Conservation (phyloP, 106 monocot genomes). For the Narthecium ossifragum region DNA sequence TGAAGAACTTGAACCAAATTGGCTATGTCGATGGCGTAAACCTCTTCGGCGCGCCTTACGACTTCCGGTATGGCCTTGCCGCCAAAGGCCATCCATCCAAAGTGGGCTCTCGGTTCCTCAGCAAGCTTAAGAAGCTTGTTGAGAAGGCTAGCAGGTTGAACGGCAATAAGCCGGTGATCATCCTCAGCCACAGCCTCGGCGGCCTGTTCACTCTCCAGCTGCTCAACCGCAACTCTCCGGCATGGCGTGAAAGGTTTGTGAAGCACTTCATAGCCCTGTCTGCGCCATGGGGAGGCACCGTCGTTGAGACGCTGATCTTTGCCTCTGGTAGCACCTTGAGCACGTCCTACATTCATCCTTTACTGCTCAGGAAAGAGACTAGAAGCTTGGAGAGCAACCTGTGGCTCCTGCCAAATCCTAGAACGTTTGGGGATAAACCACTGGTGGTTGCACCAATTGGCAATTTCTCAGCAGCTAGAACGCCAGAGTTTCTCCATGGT, state of each 20-base stretch:
- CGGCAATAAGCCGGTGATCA: neutral
- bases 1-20: neutral
- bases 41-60: constrained; percentile 13
- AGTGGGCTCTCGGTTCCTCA: constrained; percentile 6
- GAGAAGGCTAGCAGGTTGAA: neutral
- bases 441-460: neutral
- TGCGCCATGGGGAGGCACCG: constrained; percentile 2
- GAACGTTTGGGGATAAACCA: neutral
- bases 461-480: neutral
- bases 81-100: neutral
- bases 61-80: constrained; percentile 12
- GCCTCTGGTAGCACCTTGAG: neutral
- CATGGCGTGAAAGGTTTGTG: constrained; percentile 1
- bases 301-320: neutral
- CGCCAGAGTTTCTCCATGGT: neutral
- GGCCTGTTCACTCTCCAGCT: constrained; percentile 3
- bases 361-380: neutral
- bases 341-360: neutral
- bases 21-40: constrained; percentile 6
- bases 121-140: neutral
- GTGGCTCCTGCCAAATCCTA: neutral
- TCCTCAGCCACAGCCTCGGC: constrained; percentile 10
- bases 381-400: neutral
- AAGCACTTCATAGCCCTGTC: constrained; percentile 5
- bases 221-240: neutral